Evolutionary conservation across 768 basidiomycete genomes (phyloP).

Genomic region (Lyophyllum atratum): DNA sequence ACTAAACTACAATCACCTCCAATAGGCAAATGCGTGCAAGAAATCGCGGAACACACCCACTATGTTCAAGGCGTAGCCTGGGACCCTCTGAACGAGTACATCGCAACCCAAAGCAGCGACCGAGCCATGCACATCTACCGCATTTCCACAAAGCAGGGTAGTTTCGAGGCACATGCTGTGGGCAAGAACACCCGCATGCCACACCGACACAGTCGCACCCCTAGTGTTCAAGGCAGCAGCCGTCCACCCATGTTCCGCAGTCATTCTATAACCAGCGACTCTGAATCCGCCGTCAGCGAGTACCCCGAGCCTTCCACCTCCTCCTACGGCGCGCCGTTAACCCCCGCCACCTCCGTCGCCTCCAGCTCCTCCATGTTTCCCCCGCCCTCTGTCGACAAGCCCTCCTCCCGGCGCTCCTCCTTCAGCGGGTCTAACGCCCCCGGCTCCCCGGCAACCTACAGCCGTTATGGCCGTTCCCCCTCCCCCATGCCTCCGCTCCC

Average conservation of each 20-base stretch:
- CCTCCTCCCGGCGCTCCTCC: conserved; percentile 60
- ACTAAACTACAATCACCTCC: neutral
- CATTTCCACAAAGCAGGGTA: conserved; percentile 76
- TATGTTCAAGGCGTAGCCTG: conserved; percentile 99
- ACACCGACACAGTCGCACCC: conserved; percentile 69
- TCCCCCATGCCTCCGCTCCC: conserved; percentile 93
- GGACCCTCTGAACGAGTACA: conserved; percentile 97
- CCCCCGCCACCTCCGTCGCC: conserved; percentile 68
- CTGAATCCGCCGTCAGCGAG: conserved; percentile 60
- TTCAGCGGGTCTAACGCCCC: conserved; percentile 86
- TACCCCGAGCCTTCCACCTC: conserved; percentile 37
- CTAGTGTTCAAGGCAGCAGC: conserved; percentile 53
- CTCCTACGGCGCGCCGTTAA: conserved; percentile 44
- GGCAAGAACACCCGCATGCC: conserved; percentile 85
- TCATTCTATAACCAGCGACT: conserved; percentile 76
- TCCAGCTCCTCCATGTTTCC: conserved; percentile 74
- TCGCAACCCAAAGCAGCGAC: conserved; percentile 97
- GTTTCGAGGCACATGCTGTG: conserved; percentile 87
- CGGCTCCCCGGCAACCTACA: conserved; percentile 64
- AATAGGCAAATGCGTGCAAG: conserved; percentile 81
- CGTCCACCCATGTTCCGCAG: conserved; percentile 66
- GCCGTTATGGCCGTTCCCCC: conserved; percentile 77
- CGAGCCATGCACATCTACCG: conserved; percentile 94
- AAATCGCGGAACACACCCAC: conserved; percentile 92
- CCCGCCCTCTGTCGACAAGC: conserved; percentile 63